These are phyloP conservation scores for Penicillium lividum DNA, from an alignment of 495 filamentous ascomycete genomes.

Conservation along the genomic window DNA sequence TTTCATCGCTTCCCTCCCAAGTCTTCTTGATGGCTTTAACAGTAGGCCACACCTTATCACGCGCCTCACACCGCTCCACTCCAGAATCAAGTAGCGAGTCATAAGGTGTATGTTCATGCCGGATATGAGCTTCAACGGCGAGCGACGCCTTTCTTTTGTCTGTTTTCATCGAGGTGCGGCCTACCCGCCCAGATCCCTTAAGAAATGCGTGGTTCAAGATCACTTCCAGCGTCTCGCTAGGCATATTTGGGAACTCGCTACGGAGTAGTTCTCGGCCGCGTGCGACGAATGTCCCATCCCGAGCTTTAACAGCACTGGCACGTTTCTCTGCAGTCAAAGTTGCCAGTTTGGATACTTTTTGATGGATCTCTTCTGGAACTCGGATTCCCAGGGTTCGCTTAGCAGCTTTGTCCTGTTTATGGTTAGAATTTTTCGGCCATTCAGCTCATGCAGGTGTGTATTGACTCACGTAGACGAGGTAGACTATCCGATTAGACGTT, in stretches of 20 bases:
- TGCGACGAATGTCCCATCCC: slow-evolving; percentile 36
- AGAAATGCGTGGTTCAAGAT: slow-evolving; percentile 49
- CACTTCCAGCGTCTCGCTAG: slow-evolving; percentile 32
- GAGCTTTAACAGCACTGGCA: slow-evolving; percentile 37
- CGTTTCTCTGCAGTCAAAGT: slow-evolving; percentile 40
- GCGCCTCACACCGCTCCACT: slow-evolving; percentile 22
- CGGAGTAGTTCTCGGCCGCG: slow-evolving; percentile 37
- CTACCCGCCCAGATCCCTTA: slow-evolving; percentile 53
- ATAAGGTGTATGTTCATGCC: slow-evolving; percentile 51
- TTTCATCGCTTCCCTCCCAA: slow-evolving; percentile 30
- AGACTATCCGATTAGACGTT: slow-evolving; percentile 39
- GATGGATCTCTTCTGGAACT: slow-evolving; percentile 44
- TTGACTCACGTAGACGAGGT: slow-evolving; percentile 43
- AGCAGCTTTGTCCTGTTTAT: slow-evolving; percentile 31
- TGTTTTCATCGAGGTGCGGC: slow-evolving; percentile 35
- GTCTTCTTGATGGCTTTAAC: slow-evolving; percentile 31
- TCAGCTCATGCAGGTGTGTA: background rate
- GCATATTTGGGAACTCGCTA: slow-evolving; percentile 46
- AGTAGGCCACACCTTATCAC: slow-evolving; percentile 28
- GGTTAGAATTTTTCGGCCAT: background rate
- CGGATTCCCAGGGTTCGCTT: slow-evolving; percentile 44
- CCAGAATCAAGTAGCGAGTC: slow-evolving; percentile 39
- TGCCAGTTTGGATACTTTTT: slow-evolving; percentile 31
- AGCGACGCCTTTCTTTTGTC: slow-evolving; percentile 41
- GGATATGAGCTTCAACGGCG: slow-evolving; percentile 54